Evolutionary conservation across 140 eudicot genomes (phyloP).

Genomic region (Erigeron philadelphicus): DNA sequence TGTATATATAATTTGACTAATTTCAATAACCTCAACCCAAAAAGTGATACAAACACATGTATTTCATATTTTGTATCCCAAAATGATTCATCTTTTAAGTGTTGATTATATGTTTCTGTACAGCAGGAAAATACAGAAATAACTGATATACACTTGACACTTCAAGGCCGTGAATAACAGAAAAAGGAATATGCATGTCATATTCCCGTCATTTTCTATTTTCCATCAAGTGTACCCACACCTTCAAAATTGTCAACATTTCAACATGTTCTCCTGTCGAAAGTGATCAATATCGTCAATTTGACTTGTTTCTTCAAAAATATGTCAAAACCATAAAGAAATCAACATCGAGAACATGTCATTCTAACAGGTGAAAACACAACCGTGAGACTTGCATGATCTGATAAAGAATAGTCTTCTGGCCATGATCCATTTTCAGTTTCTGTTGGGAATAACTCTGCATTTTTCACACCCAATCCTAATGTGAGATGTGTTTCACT

Average conservation of each 20-base stretch:
- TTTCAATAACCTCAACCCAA: neutral
- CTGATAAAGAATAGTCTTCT: conserved; percentile 82
- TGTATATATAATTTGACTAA: neutral
- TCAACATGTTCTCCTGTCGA: conserved; percentile 21
- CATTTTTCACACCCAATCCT: conserved; percentile 78
- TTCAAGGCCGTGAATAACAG: conserved; percentile 1
- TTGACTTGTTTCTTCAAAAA: conserved; percentile 27
- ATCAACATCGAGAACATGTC: conserved; percentile 50
- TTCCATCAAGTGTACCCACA: conserved; percentile 23
- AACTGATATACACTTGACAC: neutral
- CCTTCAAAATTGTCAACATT: conserved; percentile 22
- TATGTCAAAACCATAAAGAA: conserved; percentile 24
- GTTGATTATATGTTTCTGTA: conserved; percentile 13
- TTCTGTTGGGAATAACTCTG: conserved; percentile 80
- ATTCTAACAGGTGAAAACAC: conserved; percentile 72
- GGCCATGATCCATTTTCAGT: conserved; percentile 96
- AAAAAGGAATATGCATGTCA: neutral
- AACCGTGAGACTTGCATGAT: conserved; percentile 90
- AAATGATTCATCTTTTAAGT: neutral
- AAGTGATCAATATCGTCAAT: conserved; percentile 18
- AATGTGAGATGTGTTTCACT: conserved; percentile 40
- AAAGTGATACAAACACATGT: neutral
- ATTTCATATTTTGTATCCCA: neutral
- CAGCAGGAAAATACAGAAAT: conserved; percentile 18
- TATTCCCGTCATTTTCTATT: conserved; percentile 3